A percentile compares a stretch with the other conserved stretches of the same genome.
These are phyloP conservation scores for Mycena kentingensis DNA, from an alignment of 768 basidiomycete species.

Conservation along the genomic window DNA sequence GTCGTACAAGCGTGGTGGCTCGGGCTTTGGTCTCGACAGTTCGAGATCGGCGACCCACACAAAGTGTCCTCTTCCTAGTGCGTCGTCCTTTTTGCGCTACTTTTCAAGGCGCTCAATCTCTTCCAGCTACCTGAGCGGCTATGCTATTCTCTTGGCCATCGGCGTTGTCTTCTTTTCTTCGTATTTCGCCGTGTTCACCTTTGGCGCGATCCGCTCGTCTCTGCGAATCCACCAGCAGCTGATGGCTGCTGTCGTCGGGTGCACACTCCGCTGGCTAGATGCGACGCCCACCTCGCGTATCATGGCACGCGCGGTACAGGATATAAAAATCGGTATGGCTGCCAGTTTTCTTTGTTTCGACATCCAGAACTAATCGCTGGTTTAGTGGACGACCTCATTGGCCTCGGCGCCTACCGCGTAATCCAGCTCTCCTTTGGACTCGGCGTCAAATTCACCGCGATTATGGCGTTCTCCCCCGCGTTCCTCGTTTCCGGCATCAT, in stretches of 20 bases:
- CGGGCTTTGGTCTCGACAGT: conserved; percentile 48
- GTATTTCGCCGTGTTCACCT: conserved; percentile 30
- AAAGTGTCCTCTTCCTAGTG: conserved; percentile 39
- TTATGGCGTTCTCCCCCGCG: conserved; percentile 38
- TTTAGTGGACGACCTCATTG: too few relatives aligned
- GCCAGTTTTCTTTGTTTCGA: too few relatives aligned
- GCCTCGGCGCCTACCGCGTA: too few relatives aligned
- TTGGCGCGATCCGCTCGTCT: conserved; percentile 32
- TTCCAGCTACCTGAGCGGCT: conserved; percentile 42
- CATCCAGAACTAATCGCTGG: too few relatives aligned
- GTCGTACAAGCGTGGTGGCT: conserved; percentile 43
- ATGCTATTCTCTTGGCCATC: conserved; percentile 30
- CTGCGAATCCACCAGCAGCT: conserved; percentile 36
- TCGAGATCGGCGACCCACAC: conserved; percentile 35
- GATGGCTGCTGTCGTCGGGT: conserved; percentile 40
- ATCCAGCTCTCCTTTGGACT: too few relatives aligned
- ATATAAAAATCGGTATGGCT: conserved; percentile 36
- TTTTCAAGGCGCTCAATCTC: not conserved
- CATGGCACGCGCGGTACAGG: conserved; percentile 48
- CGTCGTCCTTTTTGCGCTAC: conserved; percentile 7
- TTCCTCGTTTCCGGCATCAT: conserved; percentile 48
- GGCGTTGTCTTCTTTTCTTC: conserved; percentile 28
- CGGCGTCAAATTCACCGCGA: too few relatives aligned
- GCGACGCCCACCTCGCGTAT: conserved; percentile 41
- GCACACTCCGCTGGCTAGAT: conserved; percentile 40